Evolutionary conservation across 2,329 filamentous ascomycete species (phyloP), one percentile per base, ranked within the genome.

Genomic region (Alternaria angustiovoidea): DNA sequence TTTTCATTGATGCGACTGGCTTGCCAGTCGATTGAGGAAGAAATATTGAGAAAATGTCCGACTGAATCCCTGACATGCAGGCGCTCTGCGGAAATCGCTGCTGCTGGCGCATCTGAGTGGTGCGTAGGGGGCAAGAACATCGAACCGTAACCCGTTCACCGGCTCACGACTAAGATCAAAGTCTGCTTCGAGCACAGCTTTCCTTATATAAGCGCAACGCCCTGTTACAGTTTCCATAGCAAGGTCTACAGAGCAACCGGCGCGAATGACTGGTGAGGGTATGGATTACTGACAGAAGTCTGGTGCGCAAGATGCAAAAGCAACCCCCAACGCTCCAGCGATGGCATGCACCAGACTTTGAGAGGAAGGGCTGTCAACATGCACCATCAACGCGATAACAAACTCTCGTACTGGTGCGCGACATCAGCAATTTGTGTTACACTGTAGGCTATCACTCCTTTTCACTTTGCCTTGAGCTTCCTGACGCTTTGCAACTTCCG

Each of bases 1-100:
- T 75, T 77, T 77, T 75, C 75, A 70, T 75, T 72, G 71, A 71
- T 49, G 38, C 46, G 58, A 67, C 66, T 70, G 73, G 75, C 74
- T 65, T 64, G 73, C 74, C 59, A 57, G 72, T 60, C 44, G 63
- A 54, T 74, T 59, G 70, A 76, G 63, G 75, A 76, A 75, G 75
- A 74, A 67, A 41, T 2, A 3, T 12, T 5, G 28, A 30, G 4
- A 30, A 11, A 4, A 26, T 26, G 18, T 20, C 18, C 18, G 18
- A 20, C 18, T 20, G 18, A 20, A 20, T 20, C 18, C 18, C 18
- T 20, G 18, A 20, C 18, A 20, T 20, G 18, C 18, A 20, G 18
- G 18, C 18, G 18, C 18, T 20, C 18, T 20, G 18, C 18, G 18
- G 18, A 20, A 7, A 11, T 30, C 0, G 12, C 12, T 14, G 32